Percentiles rank a stretch among this genome's conserved stretches.
phyloP scores from a whole-genome alignment of 306 rosid species.

The Cucurbita argyrosperma region DNA sequence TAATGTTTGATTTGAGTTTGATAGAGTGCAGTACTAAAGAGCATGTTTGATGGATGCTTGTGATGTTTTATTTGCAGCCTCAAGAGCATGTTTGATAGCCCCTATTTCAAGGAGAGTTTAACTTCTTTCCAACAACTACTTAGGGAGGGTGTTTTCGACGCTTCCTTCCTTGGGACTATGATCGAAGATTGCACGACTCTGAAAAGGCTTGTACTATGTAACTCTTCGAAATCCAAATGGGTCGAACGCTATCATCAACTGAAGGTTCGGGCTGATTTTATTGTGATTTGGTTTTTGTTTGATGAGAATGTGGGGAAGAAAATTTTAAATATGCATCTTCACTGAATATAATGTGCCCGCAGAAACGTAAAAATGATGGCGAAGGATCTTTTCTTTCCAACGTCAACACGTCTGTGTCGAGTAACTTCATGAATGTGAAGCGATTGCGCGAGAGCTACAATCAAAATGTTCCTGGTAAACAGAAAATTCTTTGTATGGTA shows the following conservation, averaged over 20 bases:
- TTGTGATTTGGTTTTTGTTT: slow-evolving; percentile 1
- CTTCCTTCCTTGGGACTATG: slow-evolving; percentile 49
- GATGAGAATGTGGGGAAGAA: not conserved
- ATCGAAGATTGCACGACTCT: slow-evolving; percentile 78
- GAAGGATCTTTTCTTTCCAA: slow-evolving; percentile 32
- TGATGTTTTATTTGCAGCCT: slow-evolving; percentile 51
- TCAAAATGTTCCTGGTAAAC: slow-evolving; percentile 65
- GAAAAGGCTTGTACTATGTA: slow-evolving; percentile 53
- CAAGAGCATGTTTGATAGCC: slow-evolving; percentile 49
- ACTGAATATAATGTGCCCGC: slow-evolving; percentile 20
- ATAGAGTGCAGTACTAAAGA: not conserved
- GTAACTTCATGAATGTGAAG: slow-evolving; percentile 34
- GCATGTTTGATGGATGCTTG: slow-evolving; percentile 39
- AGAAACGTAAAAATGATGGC: slow-evolving; percentile 38
- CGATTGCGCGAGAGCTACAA: slow-evolving; percentile 42
- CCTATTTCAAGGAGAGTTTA: slow-evolving; percentile 77
- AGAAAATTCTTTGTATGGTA: slow-evolving; percentile 2
- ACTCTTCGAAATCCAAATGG: slow-evolving; percentile 61
- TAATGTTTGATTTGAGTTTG: not conserved
- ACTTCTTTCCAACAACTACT: slow-evolving; percentile 80
- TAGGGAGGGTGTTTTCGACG: slow-evolving; percentile 67
- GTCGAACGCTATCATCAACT: slow-evolving; percentile 52
- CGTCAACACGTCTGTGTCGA: slow-evolving; percentile 26
- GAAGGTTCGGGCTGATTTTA: slow-evolving; percentile 43
- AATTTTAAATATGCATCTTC: not conserved